A percentile compares a stretch with the other conserved stretches of the same genome.
Conservation (phyloP, 1,284 basidiomycete genomes). For the Termitomyces sp. region DNA sequence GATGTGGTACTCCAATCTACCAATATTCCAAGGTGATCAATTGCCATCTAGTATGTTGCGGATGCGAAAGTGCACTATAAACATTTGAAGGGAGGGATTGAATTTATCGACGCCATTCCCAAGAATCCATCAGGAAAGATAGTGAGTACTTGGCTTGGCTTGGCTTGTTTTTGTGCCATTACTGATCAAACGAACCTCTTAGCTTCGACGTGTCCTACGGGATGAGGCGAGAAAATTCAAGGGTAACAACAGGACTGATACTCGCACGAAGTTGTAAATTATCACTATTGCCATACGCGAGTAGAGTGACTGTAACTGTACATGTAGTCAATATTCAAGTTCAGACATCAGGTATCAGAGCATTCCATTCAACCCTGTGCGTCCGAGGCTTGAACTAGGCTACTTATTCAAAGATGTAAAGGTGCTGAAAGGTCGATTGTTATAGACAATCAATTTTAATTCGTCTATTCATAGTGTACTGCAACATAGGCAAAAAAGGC, state of each 20-base stretch:
- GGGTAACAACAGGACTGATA: neutral
- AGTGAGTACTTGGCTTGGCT: slow-evolving; percentile 24
- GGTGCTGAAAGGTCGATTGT: too few species aligned
- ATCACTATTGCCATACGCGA: neutral
- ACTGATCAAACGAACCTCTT: neutral
- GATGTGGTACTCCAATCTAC: neutral
- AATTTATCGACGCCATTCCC: slow-evolving; percentile 63
- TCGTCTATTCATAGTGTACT: too few species aligned
- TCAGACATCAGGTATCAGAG: too few species aligned
- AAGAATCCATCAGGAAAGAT: slow-evolving; percentile 74
- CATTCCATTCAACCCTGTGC: too few species aligned
- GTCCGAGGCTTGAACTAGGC: too few species aligned
- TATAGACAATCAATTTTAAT: too few species aligned
- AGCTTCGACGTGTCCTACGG: slow-evolving; percentile 39
- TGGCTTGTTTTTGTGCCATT: neutral
- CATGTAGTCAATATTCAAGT: too few species aligned
- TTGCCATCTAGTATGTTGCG: slow-evolving; percentile 51
- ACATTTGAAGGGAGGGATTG: slow-evolving; percentile 59
- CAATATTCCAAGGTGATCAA: neutral
- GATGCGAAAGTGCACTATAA: slow-evolving; percentile 72
- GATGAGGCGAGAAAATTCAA: slow-evolving; percentile 30
- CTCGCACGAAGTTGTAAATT: slow-evolving; percentile 10
- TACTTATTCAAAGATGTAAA: too few species aligned
- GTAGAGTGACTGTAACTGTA: too few species aligned
- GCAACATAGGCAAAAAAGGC: too few species aligned